Evolutionary conservation across 768 basidiomycete species (phyloP), one percentile per base, ranked within the genome.

Genomic region (Hygrophorus pudorinus): DNA sequence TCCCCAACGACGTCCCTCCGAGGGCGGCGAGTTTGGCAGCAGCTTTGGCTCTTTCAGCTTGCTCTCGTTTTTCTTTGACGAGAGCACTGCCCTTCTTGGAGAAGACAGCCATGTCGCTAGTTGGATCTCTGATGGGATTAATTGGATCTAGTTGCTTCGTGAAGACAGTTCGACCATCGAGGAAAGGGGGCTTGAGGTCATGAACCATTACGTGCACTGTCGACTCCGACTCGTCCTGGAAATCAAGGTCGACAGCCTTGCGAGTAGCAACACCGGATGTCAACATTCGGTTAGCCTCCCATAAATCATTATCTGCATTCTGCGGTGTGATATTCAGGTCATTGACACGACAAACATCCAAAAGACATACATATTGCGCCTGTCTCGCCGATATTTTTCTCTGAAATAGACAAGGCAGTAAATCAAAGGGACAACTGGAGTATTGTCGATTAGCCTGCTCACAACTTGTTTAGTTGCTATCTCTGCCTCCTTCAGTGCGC

Each of bases 221-320:
- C 2, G 92, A 92, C 57, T 94, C 91, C 0, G 86, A 82, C 55
- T 98, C 96, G 57, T 97, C 94, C 55, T 94, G 90, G 53, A 97
- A 92, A 56, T 98, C 93, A 17, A 93, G 71, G 58, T 99, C 92
- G 38, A 99, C 75, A 3, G 78, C 70, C 52, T 79, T 85, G 28
- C 87, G 82, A 7, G 87, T 88, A 1, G 89, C 87, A 14, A 97
- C 85, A 56, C 96, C 96, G 2, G 96, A 98, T 0, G 89, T 90
- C 8, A 90, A 70, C 85, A 99, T 93, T 56, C 94, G 87, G 58
- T 98, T 98, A 6, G 87, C 87, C 68, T 99, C 96, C 96, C 96
- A 99, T 9, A 94, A 67, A 56, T 99, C 96, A 55, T 96, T 98
- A 61, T 99, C 96, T 17, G 90, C 90, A 55, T 98, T 97, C 88